Evolutionary conservation across 1,139 yeast genomes (phyloP), one percentile per base, ranked within the genome.

Genomic region (Hansenula lynferdii): DNA sequence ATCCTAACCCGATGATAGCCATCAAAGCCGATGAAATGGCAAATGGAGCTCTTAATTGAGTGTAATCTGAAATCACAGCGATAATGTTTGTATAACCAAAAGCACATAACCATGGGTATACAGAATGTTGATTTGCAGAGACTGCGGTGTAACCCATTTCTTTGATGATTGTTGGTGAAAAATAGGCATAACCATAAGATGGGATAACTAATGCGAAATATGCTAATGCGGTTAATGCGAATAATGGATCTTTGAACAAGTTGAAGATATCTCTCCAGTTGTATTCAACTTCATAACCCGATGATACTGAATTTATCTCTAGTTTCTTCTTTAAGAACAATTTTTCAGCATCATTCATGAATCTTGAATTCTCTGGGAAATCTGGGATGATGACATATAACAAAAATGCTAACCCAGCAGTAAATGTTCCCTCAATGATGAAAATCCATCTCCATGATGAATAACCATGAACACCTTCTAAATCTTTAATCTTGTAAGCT

Each of bases 381-480:
- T 85, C 92, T 12, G 94, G 81, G 47, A 85, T 70, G 30, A 72
- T 60, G 55, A 82, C 80, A 60, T 62, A 84, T 43, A 84, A 67
- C n/a, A 81, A 43, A 27, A 80, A 44, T 1, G 86, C 80, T 28
- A 80, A 58, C 25, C 80, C 81, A 30, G 74, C 72, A 21, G 95
- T 85, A 34, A 72, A 64, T 4, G 69, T 60, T 40, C 84, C 83
- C 55, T 77, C 81, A 39, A 77, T 67, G 40, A 50, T 81, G 50
- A 74, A 77, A 40, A 77, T 65, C 75, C 80, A 77, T 54, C 72
- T 67, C 84, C 84, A 77, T 18, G 78, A 65, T 6, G 79, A 66
- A 31, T 67, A 50, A 8, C 80, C 80, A 36, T 65, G 68, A 12
- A 50, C 58, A 12, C 77, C 77, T 46, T 70, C 64, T 45, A 79